phyloP scores from a whole-genome alignment of 2,329 filamentous ascomycete species.

The Blumeriella jaapii region DNA sequence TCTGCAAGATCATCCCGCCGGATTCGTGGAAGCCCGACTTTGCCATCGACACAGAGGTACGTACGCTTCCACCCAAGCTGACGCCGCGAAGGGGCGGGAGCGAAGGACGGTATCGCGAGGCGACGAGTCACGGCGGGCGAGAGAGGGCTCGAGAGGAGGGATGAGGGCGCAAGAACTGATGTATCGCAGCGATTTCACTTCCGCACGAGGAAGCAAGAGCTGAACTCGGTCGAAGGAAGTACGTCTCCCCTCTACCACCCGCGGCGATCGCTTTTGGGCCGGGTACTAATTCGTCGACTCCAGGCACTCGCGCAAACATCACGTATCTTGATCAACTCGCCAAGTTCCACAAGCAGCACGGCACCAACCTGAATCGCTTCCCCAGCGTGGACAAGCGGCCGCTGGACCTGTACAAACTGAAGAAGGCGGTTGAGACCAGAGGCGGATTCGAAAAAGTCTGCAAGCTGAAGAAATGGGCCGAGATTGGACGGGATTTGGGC shows the following conservation, averaged over 20 bases:
- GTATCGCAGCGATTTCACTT: constrained; percentile 79
- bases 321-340: constrained; percentile 90
- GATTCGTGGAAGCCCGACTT: constrained; percentile 91
- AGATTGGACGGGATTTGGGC: constrained; percentile 89
- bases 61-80: constrained; percentile 7
- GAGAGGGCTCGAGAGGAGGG: too few species aligned
- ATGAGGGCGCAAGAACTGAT: constrained; percentile 15
- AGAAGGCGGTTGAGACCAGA: constrained; percentile 89
- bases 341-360: constrained; percentile 96
- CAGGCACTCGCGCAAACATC: constrained; percentile 87
- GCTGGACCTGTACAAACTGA: constrained; percentile 86
- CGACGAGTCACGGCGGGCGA: too few species aligned
- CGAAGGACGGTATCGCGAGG: too few species aligned
- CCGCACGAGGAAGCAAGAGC: constrained; percentile 85
- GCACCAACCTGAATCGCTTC: constrained; percentile 83
- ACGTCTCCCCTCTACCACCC: too few species aligned
- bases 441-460: constrained; percentile 95
- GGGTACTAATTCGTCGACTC: too few species aligned
- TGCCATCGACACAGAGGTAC: constrained; percentile 91
- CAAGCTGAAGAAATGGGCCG: constrained; percentile 97
- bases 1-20: constrained; percentile 92
- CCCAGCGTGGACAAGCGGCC: constrained; percentile 97
- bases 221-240: constrained; percentile 98
- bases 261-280: too few species aligned
- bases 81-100: too few species aligned